Conservation (phyloP, 805 yeast species). For the Ogataea dorogensis region DNA sequence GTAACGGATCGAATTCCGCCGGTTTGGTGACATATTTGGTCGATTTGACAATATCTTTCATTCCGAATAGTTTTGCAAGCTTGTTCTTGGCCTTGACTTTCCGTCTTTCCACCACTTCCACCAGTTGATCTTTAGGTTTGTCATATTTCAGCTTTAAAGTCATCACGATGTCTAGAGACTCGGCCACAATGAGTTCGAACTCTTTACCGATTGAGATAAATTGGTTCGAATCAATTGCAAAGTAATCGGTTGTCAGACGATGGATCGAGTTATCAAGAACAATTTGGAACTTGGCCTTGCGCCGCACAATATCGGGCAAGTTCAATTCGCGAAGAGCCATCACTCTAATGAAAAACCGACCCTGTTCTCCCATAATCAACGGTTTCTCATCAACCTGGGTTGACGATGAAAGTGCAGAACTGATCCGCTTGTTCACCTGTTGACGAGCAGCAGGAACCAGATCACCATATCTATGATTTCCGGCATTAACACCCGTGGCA, state of each 20-base stretch:
- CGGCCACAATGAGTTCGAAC: slow-evolving; percentile 70
- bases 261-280: slow-evolving; percentile 81
- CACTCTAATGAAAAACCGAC: slow-evolving; percentile 53
- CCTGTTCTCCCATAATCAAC: slow-evolving; percentile 37
- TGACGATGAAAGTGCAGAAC: slow-evolving; percentile 10
- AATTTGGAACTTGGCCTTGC: slow-evolving; percentile 49
- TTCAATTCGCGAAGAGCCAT: slow-evolving; percentile 44
- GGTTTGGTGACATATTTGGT: slow-evolving; percentile 53
- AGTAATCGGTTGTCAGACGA: slow-evolving; percentile 57
- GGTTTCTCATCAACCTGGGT: slow-evolving; percentile 5
- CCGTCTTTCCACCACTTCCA: slow-evolving; percentile 58
- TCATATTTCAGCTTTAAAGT: slow-evolving; percentile 69
- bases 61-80: slow-evolving; percentile 33
- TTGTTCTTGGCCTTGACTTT: slow-evolving; percentile 32
- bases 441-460: slow-evolving; percentile 17
- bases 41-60: slow-evolving; percentile 44
- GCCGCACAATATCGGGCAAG: slow-evolving; percentile 46
- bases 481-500: slow-evolving; percentile 21
- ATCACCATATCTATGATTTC: slow-evolving; percentile 21
- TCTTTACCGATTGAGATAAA: slow-evolving; percentile 59
- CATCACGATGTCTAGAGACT: slow-evolving; percentile 59
- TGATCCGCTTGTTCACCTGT: slow-evolving; percentile 5
- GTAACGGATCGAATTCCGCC: slow-evolving; percentile 56
- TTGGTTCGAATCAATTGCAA: slow-evolving; percentile 31
- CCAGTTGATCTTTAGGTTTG: slow-evolving; percentile 47